Base-by-base conservation (phyloP, 176 grass and related monocot genomes). In the Elaeis guineensis region DNA sequence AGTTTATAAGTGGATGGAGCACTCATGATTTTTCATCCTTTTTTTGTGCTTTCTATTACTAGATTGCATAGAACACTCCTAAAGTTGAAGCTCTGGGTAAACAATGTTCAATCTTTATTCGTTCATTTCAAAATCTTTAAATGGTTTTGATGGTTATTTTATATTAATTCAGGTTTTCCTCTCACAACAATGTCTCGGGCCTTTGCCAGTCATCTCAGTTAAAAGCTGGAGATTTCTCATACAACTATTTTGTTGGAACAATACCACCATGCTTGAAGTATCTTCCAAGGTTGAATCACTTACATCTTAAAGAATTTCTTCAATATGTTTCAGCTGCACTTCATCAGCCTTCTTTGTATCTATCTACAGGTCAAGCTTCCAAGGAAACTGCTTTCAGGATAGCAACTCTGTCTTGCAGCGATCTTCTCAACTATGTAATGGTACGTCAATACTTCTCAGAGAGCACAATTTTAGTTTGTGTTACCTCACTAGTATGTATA, bases 381-480 rank as follows among this genome's bases (percentile, higher is more conserved):
- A 98, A 80, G 93, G 93, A 62, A 98, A 98, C 66, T 98, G 93
- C 72, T 86, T 98, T 65, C 81, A 80, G 59, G 93, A 98, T 78
- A 79, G 89, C 51, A 91, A 82, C 72, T 80, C 84, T n/a, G 32
- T 76, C 54, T 58, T 69, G 50, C 87, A 91, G 49, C 75, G 92
- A 25, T 75, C 75, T 71, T 62, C 78, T 22, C 66, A 85, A 65
- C 80, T 73, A 51, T 97, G 87, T 73, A 68, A 12, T 70, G 72
- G 78, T 88, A 80, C 59, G 19, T 50, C 50, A 12, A 5, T 3
- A 5, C 26, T 71, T 72, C 15, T 35, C 25, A 50, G 54, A 39
- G 35, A 5, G 2, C 35, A 39, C 12, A 39, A 39, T 39, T 30
- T 39, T 39, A 39, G 8, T 9, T 12, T 39, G 9, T 12, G 35